A percentile compares a stretch with the other conserved stretches of the same genome.
Conservation (phyloP, 2,329 filamentous ascomycete genomes). For the Phialophora macrospora region DNA sequence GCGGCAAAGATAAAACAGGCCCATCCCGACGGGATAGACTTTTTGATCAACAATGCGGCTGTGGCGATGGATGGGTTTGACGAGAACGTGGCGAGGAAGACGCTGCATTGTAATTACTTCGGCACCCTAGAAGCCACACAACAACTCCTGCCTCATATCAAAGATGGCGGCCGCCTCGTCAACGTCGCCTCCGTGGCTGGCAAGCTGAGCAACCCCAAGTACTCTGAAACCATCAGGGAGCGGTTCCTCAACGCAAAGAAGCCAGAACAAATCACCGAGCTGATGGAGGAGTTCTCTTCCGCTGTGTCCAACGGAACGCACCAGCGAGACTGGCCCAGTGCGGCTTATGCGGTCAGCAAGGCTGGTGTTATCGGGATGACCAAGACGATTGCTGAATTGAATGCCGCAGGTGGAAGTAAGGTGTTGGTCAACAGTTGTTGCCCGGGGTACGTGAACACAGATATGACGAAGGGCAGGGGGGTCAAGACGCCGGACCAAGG, state of each 20-base stretch:
- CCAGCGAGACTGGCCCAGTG: slow-evolving; percentile 54
- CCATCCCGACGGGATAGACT: slow-evolving; percentile 57
- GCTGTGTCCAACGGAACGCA: slow-evolving; percentile 56
- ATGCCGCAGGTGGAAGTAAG: slow-evolving; percentile 44
- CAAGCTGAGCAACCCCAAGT: slow-evolving; percentile 49
- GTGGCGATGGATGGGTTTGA: slow-evolving; percentile 56
- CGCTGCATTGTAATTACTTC: slow-evolving; percentile 59
- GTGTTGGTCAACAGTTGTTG: slow-evolving; percentile 50
- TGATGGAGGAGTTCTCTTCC: slow-evolving; percentile 57
- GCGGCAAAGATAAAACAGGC: slow-evolving; percentile 49
- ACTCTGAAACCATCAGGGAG: slow-evolving; percentile 50
- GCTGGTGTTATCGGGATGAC: slow-evolving; percentile 52
- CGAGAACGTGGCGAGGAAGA: slow-evolving; percentile 54
- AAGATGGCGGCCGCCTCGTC: slow-evolving; percentile 53
- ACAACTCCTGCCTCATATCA: slow-evolving; percentile 54
- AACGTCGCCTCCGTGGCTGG: slow-evolving; percentile 57
- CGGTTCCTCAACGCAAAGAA: slow-evolving; percentile 51
- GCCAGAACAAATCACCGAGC: slow-evolving; percentile 51
- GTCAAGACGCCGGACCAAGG: slow-evolving; percentile 52
- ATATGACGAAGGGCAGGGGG: slow-evolving; percentile 52
- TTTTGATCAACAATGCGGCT: slow-evolving; percentile 61
- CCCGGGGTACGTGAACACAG: slow-evolving; percentile 54
- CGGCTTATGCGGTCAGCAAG: slow-evolving; percentile 57
- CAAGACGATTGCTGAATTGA: slow-evolving; percentile 45
- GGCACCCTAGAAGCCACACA: slow-evolving; percentile 55